Evolutionary conservation across 2,329 filamentous ascomycete genomes (phyloP).

Genomic region (Ramularia endophylla): DNA sequence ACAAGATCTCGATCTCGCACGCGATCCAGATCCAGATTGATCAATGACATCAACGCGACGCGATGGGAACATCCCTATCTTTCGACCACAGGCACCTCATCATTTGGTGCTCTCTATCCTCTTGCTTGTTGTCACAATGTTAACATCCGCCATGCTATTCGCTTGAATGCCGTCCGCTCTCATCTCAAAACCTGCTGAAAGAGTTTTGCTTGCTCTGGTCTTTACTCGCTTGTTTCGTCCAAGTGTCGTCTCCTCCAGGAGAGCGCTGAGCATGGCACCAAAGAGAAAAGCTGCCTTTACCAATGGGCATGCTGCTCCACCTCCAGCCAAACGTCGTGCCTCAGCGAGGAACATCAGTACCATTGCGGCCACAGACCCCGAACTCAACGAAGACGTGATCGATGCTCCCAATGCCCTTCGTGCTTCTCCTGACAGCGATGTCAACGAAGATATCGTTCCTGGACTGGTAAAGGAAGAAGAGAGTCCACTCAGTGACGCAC

Average conservation of each 20-base stretch:
- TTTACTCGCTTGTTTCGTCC: too few species aligned
- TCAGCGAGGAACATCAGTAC: conserved; percentile 13
- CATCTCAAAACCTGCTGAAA: too few species aligned
- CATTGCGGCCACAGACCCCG: conserved; percentile 21
- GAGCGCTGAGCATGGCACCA: conserved; percentile 6
- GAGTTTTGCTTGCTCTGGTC: too few species aligned
- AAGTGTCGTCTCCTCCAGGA: neutral
- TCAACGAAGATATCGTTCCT: conserved; percentile 28
- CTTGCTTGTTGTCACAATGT: too few species aligned
- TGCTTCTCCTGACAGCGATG: conserved; percentile 39
- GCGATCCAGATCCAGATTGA: too few species aligned
- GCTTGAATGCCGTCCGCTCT: too few species aligned
- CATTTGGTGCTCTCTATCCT: too few species aligned
- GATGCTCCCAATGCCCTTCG: conserved; percentile 38
- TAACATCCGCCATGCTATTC: too few species aligned
- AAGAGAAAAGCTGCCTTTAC: conserved; percentile 8
- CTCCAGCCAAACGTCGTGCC: conserved; percentile 11
- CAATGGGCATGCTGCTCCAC: conserved; percentile 1
- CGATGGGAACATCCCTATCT: too few species aligned
- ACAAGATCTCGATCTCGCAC: too few species aligned
- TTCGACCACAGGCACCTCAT: too few species aligned
- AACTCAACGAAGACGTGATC: conserved; percentile 35
- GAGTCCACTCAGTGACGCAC: conserved; percentile 32
- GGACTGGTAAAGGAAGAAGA: conserved; percentile 25
- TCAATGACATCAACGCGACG: too few species aligned